These are phyloP conservation scores for Xeromyces bisporus DNA, from an alignment of 495 filamentous ascomycete species.

Conservation along the genomic window DNA sequence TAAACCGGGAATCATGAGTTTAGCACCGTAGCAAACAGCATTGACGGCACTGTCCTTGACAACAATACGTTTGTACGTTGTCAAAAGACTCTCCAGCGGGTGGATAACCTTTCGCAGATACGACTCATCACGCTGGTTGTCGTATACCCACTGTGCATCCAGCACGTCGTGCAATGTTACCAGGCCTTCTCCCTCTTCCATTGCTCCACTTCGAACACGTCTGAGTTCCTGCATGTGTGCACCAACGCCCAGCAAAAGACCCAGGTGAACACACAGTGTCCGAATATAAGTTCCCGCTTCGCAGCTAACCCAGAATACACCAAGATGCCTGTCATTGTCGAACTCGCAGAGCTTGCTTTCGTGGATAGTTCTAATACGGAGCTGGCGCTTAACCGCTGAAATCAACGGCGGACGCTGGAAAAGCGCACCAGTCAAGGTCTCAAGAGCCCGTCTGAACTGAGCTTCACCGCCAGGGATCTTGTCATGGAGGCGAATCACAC, in stretches of 20 bases:
- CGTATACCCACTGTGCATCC: conserved; percentile 83
- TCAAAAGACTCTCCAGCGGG: conserved; percentile 80
- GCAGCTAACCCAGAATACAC: conserved; percentile 98
- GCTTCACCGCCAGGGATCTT: conserved; percentile 79
- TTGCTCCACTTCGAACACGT: conserved; percentile 82
- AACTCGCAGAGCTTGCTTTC: conserved; percentile 92
- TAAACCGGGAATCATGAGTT: conserved; percentile 92
- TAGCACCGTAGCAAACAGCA: conserved; percentile 94
- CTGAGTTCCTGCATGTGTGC: conserved; percentile 98
- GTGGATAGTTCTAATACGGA: conserved; percentile 92
- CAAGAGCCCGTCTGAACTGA: conserved; percentile 75
- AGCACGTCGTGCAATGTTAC: conserved; percentile 92
- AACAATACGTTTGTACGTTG: conserved; percentile 83
- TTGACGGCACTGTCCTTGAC: conserved; percentile 95
- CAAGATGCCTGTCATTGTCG: conserved; percentile 93
- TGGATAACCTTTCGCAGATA: conserved; percentile 76
- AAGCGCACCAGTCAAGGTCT: conserved; percentile 86
- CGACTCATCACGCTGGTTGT: conserved; percentile 80
- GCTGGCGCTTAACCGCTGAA: conserved; percentile 93
- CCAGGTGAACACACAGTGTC: conserved; percentile 92
- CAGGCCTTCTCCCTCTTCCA: conserved; percentile 74
- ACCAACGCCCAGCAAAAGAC: conserved; percentile 80
- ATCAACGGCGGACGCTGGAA: conserved; percentile 96
- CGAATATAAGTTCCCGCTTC: conserved; percentile 98
- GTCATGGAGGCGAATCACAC: conserved; percentile 81